Percentiles rank a stretch among this genome's conserved stretches.
These are phyloP conservation scores for Sugiyamaella xylanicola DNA, from an alignment of 1,139 yeast genomes.

Conservation along the genomic window DNA sequence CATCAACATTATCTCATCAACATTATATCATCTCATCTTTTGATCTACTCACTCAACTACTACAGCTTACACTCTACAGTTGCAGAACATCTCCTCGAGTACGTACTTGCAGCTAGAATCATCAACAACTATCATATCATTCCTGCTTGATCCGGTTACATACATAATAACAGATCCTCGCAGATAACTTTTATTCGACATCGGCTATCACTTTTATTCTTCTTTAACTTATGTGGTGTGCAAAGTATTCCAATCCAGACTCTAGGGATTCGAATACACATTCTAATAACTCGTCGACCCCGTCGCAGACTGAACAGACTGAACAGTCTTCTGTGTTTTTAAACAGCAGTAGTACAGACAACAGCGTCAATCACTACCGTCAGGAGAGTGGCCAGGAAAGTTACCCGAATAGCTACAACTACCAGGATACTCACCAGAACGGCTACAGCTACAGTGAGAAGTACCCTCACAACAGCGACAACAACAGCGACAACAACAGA, in stretches of 20 bases:
- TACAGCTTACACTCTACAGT: neutral
- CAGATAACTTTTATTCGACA: neutral
- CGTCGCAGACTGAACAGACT: too few relatives aligned
- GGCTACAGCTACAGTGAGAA: neutral
- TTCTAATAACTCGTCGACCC: neutral
- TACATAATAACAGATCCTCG: neutral
- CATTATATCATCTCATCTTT: too few relatives aligned
- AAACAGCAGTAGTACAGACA: too few relatives aligned
- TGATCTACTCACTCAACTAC: too few relatives aligned
- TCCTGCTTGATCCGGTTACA: neutral
- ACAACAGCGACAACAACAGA: too few relatives aligned
- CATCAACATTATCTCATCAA: too few relatives aligned
- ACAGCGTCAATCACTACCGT: too few relatives aligned
- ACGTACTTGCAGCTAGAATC: neutral
- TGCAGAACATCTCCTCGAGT: neutral
- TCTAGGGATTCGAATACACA: neutral
- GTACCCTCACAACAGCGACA: neutral
- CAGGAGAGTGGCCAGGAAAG: too few relatives aligned
- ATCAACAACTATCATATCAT: neutral
- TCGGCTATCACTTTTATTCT: neutral
- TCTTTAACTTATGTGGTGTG: neutral
- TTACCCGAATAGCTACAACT: too few relatives aligned
- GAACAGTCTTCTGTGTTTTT: too few relatives aligned
- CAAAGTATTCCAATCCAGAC: neutral
- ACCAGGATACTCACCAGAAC: neutral